Evolutionary conservation across 2,329 filamentous ascomycete species (phyloP), one percentile per base, ranked within the genome.

Genomic region (Ilyonectria mors-panacis): DNA sequence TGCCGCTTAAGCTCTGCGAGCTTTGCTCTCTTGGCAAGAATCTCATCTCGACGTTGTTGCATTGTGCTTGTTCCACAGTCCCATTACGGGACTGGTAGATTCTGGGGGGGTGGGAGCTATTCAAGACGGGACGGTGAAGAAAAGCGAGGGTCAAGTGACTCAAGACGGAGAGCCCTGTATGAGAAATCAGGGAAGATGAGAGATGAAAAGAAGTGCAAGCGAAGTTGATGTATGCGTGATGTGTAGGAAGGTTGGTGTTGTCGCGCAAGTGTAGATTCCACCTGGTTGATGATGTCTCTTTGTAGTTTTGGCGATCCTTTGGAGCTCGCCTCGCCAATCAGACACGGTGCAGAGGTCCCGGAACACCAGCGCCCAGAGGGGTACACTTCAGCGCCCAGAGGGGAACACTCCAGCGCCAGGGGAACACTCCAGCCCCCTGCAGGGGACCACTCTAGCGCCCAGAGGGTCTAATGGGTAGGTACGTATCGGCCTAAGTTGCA

Each of bases 1-100:
- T 98, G 94, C 69, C 93, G 90, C 85, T 97, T 98, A 72, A 99
- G 88, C 87, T 98, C 96, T 56, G 94, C 95, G 76, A 99, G 94
- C 86, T 96, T 98, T 70, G 95, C 95, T 86, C 94, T 95, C 85
- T 99, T 99, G 74, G 94, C 95, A 76, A 96, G 86, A 75, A 99
- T 97, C 86, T 99, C 96, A 86, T 97, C 94, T 85, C 94, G 93
- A 76, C 95, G 92, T 87, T 95, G 92, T 84, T 92, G 90, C 86
- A 92, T 92, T 73, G 77, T 83, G 81, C 69, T 78, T 70, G 78
- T 74, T 79, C 76, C 75, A 78, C 76, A 81, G 77, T 81, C 85
- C 83, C 86, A 88, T 88, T 65, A 79, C 84, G 82, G 79, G 81
- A 80, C 76, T 69, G 66, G 65, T 66, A 66, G 65, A 69, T 65